Evolutionary conservation across 2,329 filamentous ascomycete species (phyloP).

Genomic region (Talaromyces sp.): DNA sequence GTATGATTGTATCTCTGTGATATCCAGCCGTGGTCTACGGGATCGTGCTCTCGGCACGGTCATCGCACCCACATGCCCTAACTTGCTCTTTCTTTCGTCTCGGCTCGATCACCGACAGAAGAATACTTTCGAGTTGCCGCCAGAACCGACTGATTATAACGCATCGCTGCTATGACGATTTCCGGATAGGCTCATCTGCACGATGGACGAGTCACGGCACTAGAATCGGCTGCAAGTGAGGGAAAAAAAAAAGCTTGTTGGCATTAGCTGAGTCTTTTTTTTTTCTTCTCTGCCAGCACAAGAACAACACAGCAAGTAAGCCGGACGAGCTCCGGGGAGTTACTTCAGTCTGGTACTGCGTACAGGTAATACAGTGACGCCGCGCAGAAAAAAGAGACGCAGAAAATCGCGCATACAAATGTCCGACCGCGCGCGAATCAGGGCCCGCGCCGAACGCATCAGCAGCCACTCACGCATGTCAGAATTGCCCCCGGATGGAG

Average conservation of each 20-base stretch:
- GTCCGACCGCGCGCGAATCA: conserved; percentile 9
- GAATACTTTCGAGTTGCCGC: neutral
- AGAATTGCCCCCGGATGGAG: neutral
- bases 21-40: too few species aligned
- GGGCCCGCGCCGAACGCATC: conserved; percentile 1
- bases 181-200: neutral
- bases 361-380: neutral
- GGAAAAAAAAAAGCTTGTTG: neutral
- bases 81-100: neutral
- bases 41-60: too few species aligned
- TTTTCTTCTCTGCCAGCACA: neutral
- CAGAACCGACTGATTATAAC: neutral
- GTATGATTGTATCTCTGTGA: too few species aligned
- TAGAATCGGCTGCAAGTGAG: neutral
- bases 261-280: neutral
- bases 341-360: neutral
- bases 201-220: neutral
- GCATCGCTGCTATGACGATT: neutral
- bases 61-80: neutral
- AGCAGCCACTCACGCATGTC: conserved; percentile 1
- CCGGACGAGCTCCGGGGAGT: neutral
- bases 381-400: neutral
- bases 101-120: neutral
- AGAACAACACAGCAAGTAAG: neutral
- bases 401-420: conserved; percentile 13